Percentiles rank a stretch among this genome's conserved stretches.
Conservation (phyloP, 2,329 filamentous ascomycete species). For the Fusarium fujikuroi region DNA sequence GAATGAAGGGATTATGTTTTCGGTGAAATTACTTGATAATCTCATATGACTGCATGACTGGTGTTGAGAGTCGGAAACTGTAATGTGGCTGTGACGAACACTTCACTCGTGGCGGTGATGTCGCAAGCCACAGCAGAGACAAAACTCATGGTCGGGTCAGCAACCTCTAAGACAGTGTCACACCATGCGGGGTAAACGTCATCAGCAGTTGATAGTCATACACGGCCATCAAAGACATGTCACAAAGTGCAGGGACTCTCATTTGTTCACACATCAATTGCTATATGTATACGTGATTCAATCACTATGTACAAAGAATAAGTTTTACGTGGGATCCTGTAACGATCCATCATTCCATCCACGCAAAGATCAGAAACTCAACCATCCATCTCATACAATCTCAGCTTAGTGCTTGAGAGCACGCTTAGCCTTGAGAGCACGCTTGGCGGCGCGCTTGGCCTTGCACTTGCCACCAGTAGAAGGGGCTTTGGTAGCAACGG, state of each 20-base stretch:
- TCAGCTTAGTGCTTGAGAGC: conserved; percentile 8
- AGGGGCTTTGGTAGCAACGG: conserved; percentile 30
- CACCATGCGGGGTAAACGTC: background rate
- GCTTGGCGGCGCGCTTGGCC: conserved; percentile 21
- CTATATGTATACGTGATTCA: conserved; percentile 11
- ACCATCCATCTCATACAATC: background rate
- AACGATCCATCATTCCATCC: conserved; percentile 26
- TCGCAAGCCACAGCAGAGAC: background rate
- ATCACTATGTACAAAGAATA: conserved; percentile 44
- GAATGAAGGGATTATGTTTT: accelerated
- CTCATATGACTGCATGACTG: background rate
- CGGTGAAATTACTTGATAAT: background rate
- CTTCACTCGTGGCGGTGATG: background rate
- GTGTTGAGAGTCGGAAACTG: background rate
- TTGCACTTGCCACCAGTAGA: conserved; percentile 25
- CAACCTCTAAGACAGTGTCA: background rate
- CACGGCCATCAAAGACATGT: background rate
- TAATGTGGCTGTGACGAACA: background rate
- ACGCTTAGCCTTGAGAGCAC: conserved; percentile 13
- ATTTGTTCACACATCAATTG: background rate
- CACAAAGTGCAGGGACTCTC: background rate
- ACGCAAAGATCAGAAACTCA: conserved; percentile 14
- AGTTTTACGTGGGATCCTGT: conserved; percentile 17
- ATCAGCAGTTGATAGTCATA: background rate
- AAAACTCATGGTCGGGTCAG: background rate